Conservation (phyloP, 805 yeast species). For the Lipomyces chichibuensis region DNA sequence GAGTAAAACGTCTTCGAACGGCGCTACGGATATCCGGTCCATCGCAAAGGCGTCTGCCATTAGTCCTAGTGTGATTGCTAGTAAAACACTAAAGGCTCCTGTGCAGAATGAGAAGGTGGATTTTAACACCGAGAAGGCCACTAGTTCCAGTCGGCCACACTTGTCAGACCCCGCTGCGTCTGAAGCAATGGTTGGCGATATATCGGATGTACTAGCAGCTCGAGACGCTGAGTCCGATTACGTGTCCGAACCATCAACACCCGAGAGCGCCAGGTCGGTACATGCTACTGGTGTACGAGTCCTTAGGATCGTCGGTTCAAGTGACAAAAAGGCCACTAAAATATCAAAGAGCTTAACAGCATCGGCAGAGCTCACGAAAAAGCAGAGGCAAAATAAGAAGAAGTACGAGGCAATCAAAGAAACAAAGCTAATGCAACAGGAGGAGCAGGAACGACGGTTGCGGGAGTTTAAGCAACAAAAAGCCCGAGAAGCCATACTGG, state of each 20-base stretch:
- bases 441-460: conserved; percentile 19
- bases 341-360: background rate
- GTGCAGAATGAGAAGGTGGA: too few relatives aligned
- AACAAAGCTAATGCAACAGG: conserved; percentile 11
- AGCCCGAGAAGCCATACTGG: conserved; percentile 7
- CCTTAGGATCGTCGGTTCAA: conserved; percentile 16
- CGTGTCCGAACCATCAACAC: background rate
- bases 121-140: background rate
- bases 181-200: background rate
- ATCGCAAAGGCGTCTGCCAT: background rate
- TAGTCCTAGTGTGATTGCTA: too few relatives aligned
- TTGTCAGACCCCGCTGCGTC: background rate
- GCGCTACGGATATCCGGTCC: background rate
- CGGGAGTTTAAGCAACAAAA: conserved; percentile 15
- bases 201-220: background rate
- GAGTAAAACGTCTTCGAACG: background rate
- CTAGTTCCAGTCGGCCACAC: background rate
- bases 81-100: too few relatives aligned
- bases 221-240: background rate
- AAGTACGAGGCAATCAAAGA: conserved; percentile 14
- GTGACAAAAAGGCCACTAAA: conserved; percentile 2
- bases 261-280: background rate
- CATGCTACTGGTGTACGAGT: conserved; percentile 2
- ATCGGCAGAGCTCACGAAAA: conserved; percentile 15
- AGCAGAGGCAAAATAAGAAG: conserved; percentile 27